Conservation (phyloP, 148 eudicot species). For the Diospyros kaki region DNA sequence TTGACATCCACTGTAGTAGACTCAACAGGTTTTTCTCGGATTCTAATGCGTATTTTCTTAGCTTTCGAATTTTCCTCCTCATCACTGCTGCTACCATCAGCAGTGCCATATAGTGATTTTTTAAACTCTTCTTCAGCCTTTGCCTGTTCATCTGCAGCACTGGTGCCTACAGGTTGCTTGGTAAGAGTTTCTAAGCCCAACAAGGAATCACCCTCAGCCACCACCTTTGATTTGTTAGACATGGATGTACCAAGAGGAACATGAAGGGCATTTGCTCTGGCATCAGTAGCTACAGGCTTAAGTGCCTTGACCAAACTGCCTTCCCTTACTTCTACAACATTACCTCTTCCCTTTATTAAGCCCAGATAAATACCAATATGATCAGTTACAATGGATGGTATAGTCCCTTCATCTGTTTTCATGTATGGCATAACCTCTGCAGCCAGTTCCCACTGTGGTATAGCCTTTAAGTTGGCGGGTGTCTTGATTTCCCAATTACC, state of each 20-base stretch:
- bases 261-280: conserved; percentile 41
- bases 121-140: conserved; percentile 97
- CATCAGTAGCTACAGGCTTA: conserved; percentile 44
- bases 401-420: conserved; percentile 89
- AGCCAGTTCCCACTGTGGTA: conserved; percentile 94
- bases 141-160: conserved; percentile 71
- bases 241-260: conserved; percentile 37
- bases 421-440: conserved; percentile 97
- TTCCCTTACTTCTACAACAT: conserved; percentile 88
- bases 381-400: conserved; percentile 85
- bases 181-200: conserved; percentile 76
- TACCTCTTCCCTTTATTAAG: conserved; percentile 82
- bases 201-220: conserved; percentile 42
- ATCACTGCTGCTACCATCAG: conserved; percentile 91
- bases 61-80: conserved; percentile 78
- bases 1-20: conserved; percentile 85
- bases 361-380: conserved; percentile 97
- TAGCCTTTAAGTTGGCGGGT: conserved; percentile 69
- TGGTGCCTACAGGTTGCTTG: conserved; percentile 41
- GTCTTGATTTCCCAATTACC: conserved; percentile 98
- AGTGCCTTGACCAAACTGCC: conserved; percentile 83
- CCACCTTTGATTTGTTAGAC: conserved; percentile 35
- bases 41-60: conserved; percentile 72
- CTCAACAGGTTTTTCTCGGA: conserved; percentile 66
- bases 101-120: conserved; percentile 69